Base-by-base conservation (phyloP, 2,329 filamentous ascomycete species). In the Aureobasidium lini region DNA sequence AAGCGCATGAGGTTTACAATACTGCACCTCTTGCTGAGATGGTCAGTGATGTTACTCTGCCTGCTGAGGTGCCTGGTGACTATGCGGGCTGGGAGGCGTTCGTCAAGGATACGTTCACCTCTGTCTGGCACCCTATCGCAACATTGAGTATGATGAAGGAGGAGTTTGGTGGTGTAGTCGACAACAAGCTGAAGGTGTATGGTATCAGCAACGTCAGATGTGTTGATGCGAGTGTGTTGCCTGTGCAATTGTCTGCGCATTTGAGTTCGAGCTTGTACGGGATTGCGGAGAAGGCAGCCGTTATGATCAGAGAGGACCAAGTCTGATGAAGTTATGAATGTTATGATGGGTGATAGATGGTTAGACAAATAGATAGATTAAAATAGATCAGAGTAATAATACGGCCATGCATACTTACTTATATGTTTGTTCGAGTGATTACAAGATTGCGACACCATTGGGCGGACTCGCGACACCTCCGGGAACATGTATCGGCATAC, bases 91-190 rank as follows among this genome's bases (percentile, higher is more conserved):
- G 63, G 65, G 66, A 65, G 47, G 44, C 54, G n/a, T 68, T 63
- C 62, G 62, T 67, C 50, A 67, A 64, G 57, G 28, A 57, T 9
- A 59, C 48, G 9, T 67, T 67, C 44, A 67, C 66, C 8, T 63
- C 60, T 36, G 66, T 68, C 5, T 69, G 67, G 67, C 68, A 70
- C 50, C 68, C 68, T 34, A 64, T 69, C 18, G 63, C 61, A 15
- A 70, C 67, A 1, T 54, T 66, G 11, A 64, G 64, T n/a, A 66
- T 65, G 65, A 67, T 68, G 67, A 66, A 66, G 58, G 58, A 64
- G 34, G 67, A 66, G 37, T 43, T 65, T 3, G 66, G 65, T 2
- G 67, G 68, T 29, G 65, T 65, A 16, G 65, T 66, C 6, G 63
- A 64, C 37, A 58, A 46, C 10, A 60, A 57, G 32, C 49, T 66